A percentile compares a stretch with the other conserved stretches of the same genome.
Evolutionary conservation across 768 basidiomycete genomes (phyloP).

Genomic region (Phlegmacium glaucopus): DNA sequence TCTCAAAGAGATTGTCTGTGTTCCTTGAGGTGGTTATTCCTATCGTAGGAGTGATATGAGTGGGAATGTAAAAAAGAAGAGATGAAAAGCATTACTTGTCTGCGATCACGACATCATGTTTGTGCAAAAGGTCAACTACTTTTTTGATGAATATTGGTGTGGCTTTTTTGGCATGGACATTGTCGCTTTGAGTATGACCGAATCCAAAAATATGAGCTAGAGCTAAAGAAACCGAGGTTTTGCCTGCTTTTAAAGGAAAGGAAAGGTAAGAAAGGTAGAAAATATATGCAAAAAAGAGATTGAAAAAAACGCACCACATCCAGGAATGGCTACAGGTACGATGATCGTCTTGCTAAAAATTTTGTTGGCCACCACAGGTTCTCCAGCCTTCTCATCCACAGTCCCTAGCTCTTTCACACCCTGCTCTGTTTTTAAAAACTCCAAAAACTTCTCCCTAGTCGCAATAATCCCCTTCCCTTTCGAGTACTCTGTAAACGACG

Average conservation of each 20-base stretch:
- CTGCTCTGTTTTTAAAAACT: constrained; percentile 55
- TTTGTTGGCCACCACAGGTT: constrained; percentile 24
- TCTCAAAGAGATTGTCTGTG: constrained; percentile 74
- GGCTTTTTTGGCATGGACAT: constrained; percentile 73
- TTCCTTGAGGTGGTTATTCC: constrained; percentile 86
- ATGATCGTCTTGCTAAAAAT: constrained; percentile 74
- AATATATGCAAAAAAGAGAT: not conserved
- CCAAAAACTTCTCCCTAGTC: constrained; percentile 74
- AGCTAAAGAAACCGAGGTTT: constrained; percentile 82
- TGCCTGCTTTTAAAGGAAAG: constrained; percentile 71
- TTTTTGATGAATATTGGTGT: constrained; percentile 71
- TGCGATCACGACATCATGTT: constrained; percentile 80
- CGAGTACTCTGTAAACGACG: constrained; percentile 57
- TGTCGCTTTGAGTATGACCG: constrained; percentile 93
- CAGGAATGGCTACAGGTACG: constrained; percentile 89
- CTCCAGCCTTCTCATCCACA: constrained; percentile 30
- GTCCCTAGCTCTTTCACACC: constrained; percentile 25
- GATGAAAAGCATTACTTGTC: constrained; percentile 94
- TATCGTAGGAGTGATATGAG: too few relatives aligned
- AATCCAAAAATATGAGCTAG: constrained; percentile 78
- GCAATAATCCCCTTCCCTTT: constrained; percentile 84
- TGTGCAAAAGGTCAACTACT: constrained; percentile 56
- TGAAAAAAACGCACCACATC: constrained; percentile 69
- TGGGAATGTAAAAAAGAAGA: too few relatives aligned
- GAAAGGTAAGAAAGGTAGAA: constrained; percentile 12